Evolutionary conservation across 148 eudicot genomes (phyloP), one percentile per base, ranked within the genome.

Genomic region (Fagopyrum tataricum): DNA sequence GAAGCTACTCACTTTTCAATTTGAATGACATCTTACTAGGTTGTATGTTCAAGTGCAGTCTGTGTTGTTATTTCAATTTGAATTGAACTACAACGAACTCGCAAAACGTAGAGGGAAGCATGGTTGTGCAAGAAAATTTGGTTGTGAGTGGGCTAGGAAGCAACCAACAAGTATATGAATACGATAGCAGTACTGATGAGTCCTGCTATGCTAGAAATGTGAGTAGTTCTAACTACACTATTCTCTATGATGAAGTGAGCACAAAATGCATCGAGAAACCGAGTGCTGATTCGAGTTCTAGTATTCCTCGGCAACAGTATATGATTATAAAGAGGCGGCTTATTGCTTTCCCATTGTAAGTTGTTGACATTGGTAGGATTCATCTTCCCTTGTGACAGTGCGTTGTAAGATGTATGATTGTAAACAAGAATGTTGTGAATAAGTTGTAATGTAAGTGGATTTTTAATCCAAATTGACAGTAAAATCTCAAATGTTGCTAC

Each of bases 211-310:
- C 77, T 67, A 85, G 98, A 84, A 82, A 85, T 72, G 81, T 93
- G 21, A 82, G 89, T 73, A 84, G 91, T 82, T 89, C 85, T 4
- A 93, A 93, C 69, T 91, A 89, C 80, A 89, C 91, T n/a, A 83
- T 93, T 80, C 61, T 87, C 56, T 77, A 85, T 41, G 97, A 93
- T 76, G 67, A 86, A 48, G 89, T 72, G 72, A 77, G 78, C 79
- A 48, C 73, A 71, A 76, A 73, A 52, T 92, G 97, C 74, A 78
- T 71, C 67, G 71, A 61, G 67, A 61, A 12, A 61, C 56, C 56
- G 8, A 7, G 56, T 52, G 49, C 49, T 44, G 48, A 44, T 2
- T 44, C 12, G 12, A 46, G 49, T 7, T 46, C 49, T 46, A 13
- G 46, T 40, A 52, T 71, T 23, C 71, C 73, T 74, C 43, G 61